A percentile compares a stretch with the other conserved stretches of the same genome.
phyloP scores from a whole-genome alignment of 2,329 filamentous ascomycete genomes.

The Gnomoniopsis smithogilvyi region DNA sequence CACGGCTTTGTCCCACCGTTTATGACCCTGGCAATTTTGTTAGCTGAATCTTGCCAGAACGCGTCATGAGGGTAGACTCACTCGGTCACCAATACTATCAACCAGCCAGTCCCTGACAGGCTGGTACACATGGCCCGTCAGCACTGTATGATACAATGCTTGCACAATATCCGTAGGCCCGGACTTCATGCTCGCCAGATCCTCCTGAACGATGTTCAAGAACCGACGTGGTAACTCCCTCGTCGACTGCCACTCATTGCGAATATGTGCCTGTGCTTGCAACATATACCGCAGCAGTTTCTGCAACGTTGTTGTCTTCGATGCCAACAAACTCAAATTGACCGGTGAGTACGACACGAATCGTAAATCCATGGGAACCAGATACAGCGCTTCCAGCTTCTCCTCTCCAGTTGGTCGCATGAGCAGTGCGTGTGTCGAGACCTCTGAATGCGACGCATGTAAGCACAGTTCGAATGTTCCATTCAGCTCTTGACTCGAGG shows the following conservation, averaged over 20 bases:
- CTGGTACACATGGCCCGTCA: conserved; percentile 76
- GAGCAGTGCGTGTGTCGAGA: conserved; percentile 74
- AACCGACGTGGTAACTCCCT: conserved; percentile 78
- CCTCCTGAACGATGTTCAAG: conserved; percentile 72
- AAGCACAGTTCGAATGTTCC: conserved; percentile 40
- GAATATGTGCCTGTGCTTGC: conserved; percentile 76
- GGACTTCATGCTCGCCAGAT: conserved; percentile 60
- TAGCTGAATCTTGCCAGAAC: neutral
- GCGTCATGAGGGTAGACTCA: conserved; percentile 36
- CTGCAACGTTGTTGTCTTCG: conserved; percentile 82
- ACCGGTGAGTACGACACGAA: conserved; percentile 77
- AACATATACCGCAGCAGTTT: conserved; percentile 82
- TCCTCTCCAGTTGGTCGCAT: conserved; percentile 39
- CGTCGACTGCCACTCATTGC: conserved; percentile 78
- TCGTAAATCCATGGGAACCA: conserved; percentile 79
- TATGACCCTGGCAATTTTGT: conserved; percentile 65
- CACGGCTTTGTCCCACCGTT: conserved; percentile 91
- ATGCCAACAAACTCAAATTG: conserved; percentile 79
- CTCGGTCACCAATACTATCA: conserved; percentile 75
- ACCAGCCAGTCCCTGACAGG: conserved; percentile 84
- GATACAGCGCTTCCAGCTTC: conserved; percentile 41
- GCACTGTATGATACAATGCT: conserved; percentile 78
- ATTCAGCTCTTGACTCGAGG: conserved; percentile 13
- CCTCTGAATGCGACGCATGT: conserved; percentile 70
- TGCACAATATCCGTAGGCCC: conserved; percentile 64